phyloP scores from a whole-genome alignment of 805 yeast genomes.

The Metahyphopichia silvanorum region DNA sequence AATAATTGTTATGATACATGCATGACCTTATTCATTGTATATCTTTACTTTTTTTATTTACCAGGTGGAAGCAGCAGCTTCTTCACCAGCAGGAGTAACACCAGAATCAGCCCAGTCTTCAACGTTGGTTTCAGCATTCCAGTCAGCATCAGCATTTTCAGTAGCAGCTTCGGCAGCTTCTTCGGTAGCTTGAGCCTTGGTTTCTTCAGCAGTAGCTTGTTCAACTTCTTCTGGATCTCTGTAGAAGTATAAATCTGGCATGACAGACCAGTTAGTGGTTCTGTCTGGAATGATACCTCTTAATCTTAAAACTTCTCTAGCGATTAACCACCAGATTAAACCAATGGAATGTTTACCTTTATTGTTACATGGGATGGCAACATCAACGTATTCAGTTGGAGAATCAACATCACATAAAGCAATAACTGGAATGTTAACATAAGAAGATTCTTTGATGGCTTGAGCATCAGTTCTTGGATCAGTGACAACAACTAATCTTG shows the following conservation, averaged over 20 bases:
- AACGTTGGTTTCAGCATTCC: slow-evolving; percentile 55
- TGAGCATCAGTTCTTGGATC: slow-evolving; percentile 99
- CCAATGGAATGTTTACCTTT: slow-evolving; percentile 99
- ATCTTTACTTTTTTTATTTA: too few relatives aligned
- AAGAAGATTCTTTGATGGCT: slow-evolving; percentile 99
- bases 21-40: too few relatives aligned
- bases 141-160: slow-evolving; percentile 55
- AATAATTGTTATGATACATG: too few relatives aligned
- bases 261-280: slow-evolving; percentile 95
- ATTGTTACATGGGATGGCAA: slow-evolving; percentile 99
- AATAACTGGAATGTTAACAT: slow-evolving; percentile 99
- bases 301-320: slow-evolving; percentile 99
- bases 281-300: slow-evolving; percentile 97
- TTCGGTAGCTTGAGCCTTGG: slow-evolving; percentile 47
- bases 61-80: slow-evolving; percentile 63
- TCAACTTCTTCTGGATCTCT: slow-evolving; percentile 99
- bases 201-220: slow-evolving; percentile 61
- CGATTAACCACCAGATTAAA: slow-evolving; percentile 98
- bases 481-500: slow-evolving; percentile 98
- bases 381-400: slow-evolving; percentile 98
- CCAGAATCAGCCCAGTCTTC: slow-evolving; percentile 65
- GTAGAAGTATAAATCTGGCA: slow-evolving; percentile 99
- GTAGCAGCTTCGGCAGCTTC: slow-evolving; percentile 61
- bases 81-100: slow-evolving; percentile 62
- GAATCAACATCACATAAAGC: slow-evolving; percentile 99